phyloP scores from a whole-genome alignment of 208 protist species.

The Phytomonas serpens region DNA sequence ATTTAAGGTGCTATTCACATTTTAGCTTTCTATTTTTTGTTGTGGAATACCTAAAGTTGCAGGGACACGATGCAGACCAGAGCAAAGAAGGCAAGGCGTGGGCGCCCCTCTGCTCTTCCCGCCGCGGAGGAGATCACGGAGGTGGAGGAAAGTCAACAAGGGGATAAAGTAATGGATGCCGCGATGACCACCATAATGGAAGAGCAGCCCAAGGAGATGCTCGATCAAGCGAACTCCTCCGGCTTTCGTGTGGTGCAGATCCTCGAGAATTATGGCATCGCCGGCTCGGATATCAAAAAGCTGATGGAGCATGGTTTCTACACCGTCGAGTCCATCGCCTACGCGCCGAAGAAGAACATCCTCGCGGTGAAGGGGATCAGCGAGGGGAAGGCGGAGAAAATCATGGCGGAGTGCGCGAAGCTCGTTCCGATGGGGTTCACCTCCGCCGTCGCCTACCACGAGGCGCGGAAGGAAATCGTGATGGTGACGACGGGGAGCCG shows the following conservation, averaged over 20 bases:
- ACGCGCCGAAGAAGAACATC: constrained; percentile 95
- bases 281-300: constrained; percentile 96
- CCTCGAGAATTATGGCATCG: constrained; percentile 93
- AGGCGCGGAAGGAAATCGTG: constrained; percentile 94
- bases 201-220: constrained; percentile 12
- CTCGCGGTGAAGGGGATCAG: constrained; percentile 97
- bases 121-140: constrained; percentile 6
- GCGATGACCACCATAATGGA: not conserved
- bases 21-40: constrained; percentile 1
- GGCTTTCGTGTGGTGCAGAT: constrained; percentile 80
- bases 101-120: constrained; percentile 15
- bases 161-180: constrained; percentile 15
- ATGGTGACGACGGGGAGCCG: constrained; percentile 97
- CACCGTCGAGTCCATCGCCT: constrained; percentile 96
- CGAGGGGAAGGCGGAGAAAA: constrained; percentile 98
- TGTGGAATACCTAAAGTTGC: not conserved
- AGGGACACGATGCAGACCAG: constrained; percentile 47
- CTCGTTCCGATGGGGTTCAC: constrained; percentile 97
- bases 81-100: constrained; percentile 37
- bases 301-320: constrained; percentile 93
- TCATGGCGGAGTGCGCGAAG: constrained; percentile 93
- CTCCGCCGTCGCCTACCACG: constrained; percentile 95
- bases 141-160: constrained; percentile 26
- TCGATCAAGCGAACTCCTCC: constrained; percentile 23
- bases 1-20: not conserved